phyloP scores from a whole-genome alignment of 2,329 filamentous ascomycete species.

The Fusarium anguioides region DNA sequence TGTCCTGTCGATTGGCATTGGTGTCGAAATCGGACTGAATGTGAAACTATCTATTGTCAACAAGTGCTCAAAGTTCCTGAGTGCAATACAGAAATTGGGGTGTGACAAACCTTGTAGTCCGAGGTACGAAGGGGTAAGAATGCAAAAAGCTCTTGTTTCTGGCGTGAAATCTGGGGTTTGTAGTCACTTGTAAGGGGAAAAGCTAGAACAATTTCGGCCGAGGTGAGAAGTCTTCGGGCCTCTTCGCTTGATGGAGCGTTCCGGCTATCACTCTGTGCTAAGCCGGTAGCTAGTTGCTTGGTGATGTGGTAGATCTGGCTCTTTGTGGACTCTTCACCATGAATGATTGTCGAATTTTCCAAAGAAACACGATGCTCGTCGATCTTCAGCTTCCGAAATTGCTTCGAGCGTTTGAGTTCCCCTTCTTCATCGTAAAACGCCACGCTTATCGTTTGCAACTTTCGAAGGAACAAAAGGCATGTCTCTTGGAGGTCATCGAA shows the following conservation, averaged over 20 bases:
- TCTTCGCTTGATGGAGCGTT: conserved; percentile 1
- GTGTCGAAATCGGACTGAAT: conserved; percentile 36
- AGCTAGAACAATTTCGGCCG: conserved; percentile 30
- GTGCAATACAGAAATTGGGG: too few species aligned
- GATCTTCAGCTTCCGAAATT: conserved; percentile 7
- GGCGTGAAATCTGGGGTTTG: background rate
- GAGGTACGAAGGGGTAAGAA: conserved; percentile 19
- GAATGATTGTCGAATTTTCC: background rate
- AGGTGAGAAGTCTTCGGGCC: background rate
- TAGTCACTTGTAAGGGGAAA: conserved; percentile 16
- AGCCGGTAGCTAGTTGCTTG: background rate
- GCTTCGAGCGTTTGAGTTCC: background rate
- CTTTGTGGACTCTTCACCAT: background rate
- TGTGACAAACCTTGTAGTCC: conserved; percentile 8
- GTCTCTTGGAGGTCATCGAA: conserved; percentile 19
- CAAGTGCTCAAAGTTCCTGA: too few species aligned
- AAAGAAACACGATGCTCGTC: conserved; percentile 8
- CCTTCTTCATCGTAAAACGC: conserved; percentile 4
- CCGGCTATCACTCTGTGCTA: conserved; percentile 24
- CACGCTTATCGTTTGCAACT: conserved; percentile 14
- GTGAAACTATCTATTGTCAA: conserved; percentile 25
- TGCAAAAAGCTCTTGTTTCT: conserved; percentile 28
- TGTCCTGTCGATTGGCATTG: conserved; percentile 22
- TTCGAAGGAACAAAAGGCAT: conserved; percentile 22
- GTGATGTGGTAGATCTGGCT: conserved; percentile 28